Evolutionary conservation across 805 yeast genomes (phyloP).

Genomic region (Candida oleophila): DNA sequence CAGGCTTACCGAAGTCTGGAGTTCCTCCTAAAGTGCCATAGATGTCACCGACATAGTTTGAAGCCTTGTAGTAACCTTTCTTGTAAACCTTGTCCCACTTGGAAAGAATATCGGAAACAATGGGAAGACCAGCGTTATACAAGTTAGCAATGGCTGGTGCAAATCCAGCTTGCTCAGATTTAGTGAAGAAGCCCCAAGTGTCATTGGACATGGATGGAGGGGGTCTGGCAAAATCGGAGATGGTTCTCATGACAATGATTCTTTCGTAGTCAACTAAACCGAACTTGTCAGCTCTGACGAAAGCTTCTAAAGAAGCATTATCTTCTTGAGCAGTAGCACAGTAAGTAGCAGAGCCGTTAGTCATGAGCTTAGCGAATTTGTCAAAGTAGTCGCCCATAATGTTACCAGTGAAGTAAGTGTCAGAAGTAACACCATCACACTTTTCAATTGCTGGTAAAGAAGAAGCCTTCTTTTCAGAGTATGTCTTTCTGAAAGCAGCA

Average conservation of each 20-base stretch:
- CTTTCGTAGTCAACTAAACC: constrained; percentile 59
- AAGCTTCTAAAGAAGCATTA: constrained; percentile 60
- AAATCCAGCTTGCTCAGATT: constrained; percentile 52
- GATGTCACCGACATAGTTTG: constrained; percentile 61
- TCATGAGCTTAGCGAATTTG: constrained; percentile 45
- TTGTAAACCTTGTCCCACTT: constrained; percentile 45
- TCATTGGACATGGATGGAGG: constrained; percentile 44
- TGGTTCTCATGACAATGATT: constrained; percentile 59
- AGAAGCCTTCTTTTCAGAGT: constrained; percentile 52
- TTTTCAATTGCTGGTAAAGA: constrained; percentile 45
- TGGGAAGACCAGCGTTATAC: constrained; percentile 52
- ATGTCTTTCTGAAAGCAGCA: constrained; percentile 45
- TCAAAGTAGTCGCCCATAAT: constrained; percentile 50
- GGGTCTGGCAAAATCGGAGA: constrained; percentile 57
- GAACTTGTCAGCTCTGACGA: constrained; percentile 51
- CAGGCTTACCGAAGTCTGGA: constrained; percentile 36
- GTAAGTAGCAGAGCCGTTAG: constrained; percentile 59
- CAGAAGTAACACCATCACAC: constrained; percentile 63
- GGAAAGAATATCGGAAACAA: constrained; percentile 49
- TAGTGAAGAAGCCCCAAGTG: constrained; percentile 51
- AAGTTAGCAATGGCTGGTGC: constrained; percentile 50
- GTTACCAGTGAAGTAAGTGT: constrained; percentile 58
- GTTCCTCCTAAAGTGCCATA: constrained; percentile 52
- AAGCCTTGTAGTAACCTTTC: constrained; percentile 35
- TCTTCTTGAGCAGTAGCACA: constrained; percentile 69